Base-by-base conservation (phyloP, 2,329 filamentous ascomycete species). In the Ophiostoma novo-ulmi region DNA sequence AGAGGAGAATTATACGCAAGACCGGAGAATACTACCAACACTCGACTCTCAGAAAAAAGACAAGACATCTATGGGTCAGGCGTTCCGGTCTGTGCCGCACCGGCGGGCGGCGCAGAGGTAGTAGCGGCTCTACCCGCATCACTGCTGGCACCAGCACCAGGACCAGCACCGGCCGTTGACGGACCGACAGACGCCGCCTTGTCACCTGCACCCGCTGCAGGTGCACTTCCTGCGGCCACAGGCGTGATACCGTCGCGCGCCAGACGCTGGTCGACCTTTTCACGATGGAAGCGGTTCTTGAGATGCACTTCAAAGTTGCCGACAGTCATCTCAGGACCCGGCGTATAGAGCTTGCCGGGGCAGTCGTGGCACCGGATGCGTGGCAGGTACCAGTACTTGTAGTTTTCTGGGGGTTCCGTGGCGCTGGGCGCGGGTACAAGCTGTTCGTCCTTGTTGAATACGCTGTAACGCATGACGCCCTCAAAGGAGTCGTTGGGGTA, bases 221-320 rank as follows among this genome's bases (percentile, higher is more conserved):
- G n/a, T 3, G 52, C n/a, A 13, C 67, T 55, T 5, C 67, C 35
- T 35, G 48, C 67, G 26, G 36, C 17, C 14, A 68, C 67, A 31
- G 35, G 35, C 36, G 38, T 65, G 63, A 36, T 55, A 17, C 66
- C 66, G 41, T 68, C 66, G 31, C 44, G 66, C 44, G 77, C 77
- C 22, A 84, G 75, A 31, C 84, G 80, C 70, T 81, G 80, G 73
- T 89, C 86, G 11, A 94, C 91, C 75, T 86, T 87, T 75, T 92
- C 88, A 75, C 89, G 87, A 79, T 99, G 95, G 69, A 85, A 83
- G 63, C 91, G 87, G 79, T 97, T 97, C 79, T 90, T 92, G 67
- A 98, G 83, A 81, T 99, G 95, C 1, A 96, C 88, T 80, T 97
- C 92, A 74, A 99, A 99, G 77, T 97, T 97, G 65, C 89, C 89